These are phyloP conservation scores for Ascochyta fabae DNA, from an alignment of 2,329 filamentous ascomycete genomes.

Conservation along the genomic window DNA sequence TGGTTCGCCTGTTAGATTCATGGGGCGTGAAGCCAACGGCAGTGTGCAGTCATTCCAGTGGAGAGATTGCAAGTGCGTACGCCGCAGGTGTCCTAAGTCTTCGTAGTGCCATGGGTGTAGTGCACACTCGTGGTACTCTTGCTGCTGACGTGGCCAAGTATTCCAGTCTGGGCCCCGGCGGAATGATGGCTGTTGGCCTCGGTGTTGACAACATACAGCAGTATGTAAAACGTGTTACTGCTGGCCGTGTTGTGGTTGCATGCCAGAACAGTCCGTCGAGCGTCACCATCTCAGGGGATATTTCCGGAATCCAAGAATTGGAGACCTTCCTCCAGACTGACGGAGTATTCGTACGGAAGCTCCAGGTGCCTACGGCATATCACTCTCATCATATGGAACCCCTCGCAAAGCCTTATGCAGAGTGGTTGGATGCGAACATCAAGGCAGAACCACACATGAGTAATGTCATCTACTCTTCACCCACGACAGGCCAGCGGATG, in stretches of 20 bases:
- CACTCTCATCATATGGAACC: constrained; percentile 53
- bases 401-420: constrained; percentile 19
- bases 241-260: constrained; percentile 13
- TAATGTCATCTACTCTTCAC: constrained; percentile 2
- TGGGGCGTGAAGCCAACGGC: constrained; percentile 20
- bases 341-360: constrained; percentile 47
- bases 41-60: constrained; percentile 28
- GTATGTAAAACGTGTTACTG: not conserved
- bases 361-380: constrained; percentile 54
- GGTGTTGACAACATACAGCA: constrained; percentile 8
- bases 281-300: constrained; percentile 54
- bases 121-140: not conserved
- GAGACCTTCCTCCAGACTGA: constrained; percentile 42
- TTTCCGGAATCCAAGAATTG: constrained; percentile 44
- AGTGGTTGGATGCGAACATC: not conserved
- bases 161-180: not conserved
- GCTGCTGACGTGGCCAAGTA: constrained; percentile 20
- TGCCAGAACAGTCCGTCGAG: constrained; percentile 49
- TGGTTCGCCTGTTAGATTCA: constrained; percentile 19
- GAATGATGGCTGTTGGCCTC: constrained; percentile 30
- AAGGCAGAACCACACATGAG: not conserved
- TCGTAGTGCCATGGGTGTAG: not conserved
- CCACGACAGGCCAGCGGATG: constrained; percentile 2
- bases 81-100: not conserved
- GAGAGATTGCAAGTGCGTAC: constrained; percentile 31